Evolutionary conservation across 2,329 filamentous ascomycete species (phyloP).

Genomic region (Colletotrichum salicis): DNA sequence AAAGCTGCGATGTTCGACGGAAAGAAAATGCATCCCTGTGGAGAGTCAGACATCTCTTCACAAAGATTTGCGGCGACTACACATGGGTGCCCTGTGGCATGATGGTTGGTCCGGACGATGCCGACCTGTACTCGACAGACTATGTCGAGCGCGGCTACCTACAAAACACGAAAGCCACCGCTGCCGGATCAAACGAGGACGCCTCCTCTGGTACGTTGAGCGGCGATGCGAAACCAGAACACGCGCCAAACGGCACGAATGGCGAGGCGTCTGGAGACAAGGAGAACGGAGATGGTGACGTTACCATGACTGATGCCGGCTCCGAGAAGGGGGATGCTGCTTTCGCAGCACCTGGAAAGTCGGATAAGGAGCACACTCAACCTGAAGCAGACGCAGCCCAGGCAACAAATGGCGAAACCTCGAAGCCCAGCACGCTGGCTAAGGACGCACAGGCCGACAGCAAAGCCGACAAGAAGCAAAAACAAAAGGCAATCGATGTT

Average conservation of each 20-base stretch:
- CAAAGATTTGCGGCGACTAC: slow-evolving; percentile 79
- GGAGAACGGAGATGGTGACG: slow-evolving; percentile 36
- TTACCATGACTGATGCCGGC: slow-evolving; percentile 38
- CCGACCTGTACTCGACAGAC: slow-evolving; percentile 63
- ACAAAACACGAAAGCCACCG: slow-evolving; percentile 29
- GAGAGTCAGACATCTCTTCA: slow-evolving; percentile 79
- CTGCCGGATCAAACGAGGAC: background rate
- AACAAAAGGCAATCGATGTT: slow-evolving; percentile 28
- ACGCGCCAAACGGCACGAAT: slow-evolving; percentile 38
- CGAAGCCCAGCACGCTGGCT: background rate
- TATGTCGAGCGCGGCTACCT: slow-evolving; percentile 52
- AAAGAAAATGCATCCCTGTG: slow-evolving; percentile 79
- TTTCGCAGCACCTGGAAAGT: slow-evolving; percentile 13
- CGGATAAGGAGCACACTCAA: slow-evolving; percentile 14
- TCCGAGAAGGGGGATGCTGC: slow-evolving; percentile 10
- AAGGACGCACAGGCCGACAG: slow-evolving; percentile 31
- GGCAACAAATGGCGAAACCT: slow-evolving; percentile 11
- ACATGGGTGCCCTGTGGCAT: slow-evolving; percentile 72
- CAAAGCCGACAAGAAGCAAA: slow-evolving; percentile 23
- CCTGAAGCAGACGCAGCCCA: slow-evolving; percentile 37
- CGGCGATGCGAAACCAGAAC: slow-evolving; percentile 14
- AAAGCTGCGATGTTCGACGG: slow-evolving; percentile 77
- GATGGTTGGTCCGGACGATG: slow-evolving; percentile 67
- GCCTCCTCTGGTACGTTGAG: slow-evolving; percentile 37
- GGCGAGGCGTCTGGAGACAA: slow-evolving; percentile 35